phyloP scores from a whole-genome alignment of 768 basidiomycete genomes.

The Imleria badia region DNA sequence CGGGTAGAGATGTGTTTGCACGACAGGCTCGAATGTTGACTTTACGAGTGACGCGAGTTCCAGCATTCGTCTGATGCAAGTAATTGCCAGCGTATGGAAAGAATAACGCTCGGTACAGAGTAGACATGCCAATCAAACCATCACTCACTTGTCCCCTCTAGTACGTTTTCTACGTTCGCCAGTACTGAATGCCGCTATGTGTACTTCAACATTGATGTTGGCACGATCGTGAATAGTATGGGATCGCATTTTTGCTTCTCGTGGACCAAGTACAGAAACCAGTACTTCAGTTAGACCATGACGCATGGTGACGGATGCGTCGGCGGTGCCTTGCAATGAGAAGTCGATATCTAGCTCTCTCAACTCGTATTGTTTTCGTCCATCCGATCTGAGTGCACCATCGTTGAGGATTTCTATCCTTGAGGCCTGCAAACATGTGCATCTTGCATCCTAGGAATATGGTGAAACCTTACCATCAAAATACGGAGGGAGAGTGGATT shows the following conservation, averaged over 20 bases:
- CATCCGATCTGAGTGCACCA: slow-evolving; percentile 88
- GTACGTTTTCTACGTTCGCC: slow-evolving; percentile 74
- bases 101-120: not conserved
- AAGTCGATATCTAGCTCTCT: slow-evolving; percentile 81
- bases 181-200: slow-evolving; percentile 83
- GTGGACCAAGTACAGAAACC: slow-evolving; percentile 88
- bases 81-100: slow-evolving; percentile 1
- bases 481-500: not conserved
- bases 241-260: slow-evolving; percentile 81
- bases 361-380: slow-evolving; percentile 88
- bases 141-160: slow-evolving; percentile 82
- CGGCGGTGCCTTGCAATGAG: slow-evolving; percentile 69
- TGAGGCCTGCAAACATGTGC: slow-evolving; percentile 38
- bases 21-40: slow-evolving; percentile 94
- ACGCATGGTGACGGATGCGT: slow-evolving; percentile 79
- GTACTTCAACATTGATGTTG: slow-evolving; percentile 85
- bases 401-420: slow-evolving; percentile 78
- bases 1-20: slow-evolving; percentile 88
- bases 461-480: slow-evolving; percentile 4
- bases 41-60: slow-evolving; percentile 87
- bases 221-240: slow-evolving; percentile 86
- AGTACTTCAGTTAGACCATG: slow-evolving; percentile 91
- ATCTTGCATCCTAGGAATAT: not conserved
- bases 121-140: not conserved
- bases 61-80: slow-evolving; percentile 64